Evolutionary conservation across 1,284 basidiomycete species (phyloP).

Genomic region (Coniferiporia weirii): DNA sequence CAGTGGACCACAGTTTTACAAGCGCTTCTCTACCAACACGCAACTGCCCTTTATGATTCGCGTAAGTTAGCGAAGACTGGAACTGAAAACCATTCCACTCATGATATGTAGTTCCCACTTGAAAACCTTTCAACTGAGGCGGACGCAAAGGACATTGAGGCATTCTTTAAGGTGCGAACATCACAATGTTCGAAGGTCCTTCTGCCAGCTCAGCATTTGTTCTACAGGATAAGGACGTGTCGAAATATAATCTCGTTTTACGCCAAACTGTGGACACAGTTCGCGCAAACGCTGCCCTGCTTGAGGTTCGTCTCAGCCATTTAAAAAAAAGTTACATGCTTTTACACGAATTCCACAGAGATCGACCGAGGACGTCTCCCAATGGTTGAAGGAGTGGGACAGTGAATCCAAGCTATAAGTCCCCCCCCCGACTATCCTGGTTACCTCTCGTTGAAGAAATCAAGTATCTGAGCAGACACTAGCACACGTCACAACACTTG

Average conservation of each 20-base stretch:
- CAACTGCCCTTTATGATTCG: conserved; percentile 46
- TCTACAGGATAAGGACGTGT: conserved; percentile 53
- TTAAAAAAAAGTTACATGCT: not conserved
- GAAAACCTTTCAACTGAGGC: conserved; percentile 56
- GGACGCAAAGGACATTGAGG: conserved; percentile 62
- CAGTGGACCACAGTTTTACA: conserved; percentile 45
- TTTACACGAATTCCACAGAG: conserved; percentile 32
- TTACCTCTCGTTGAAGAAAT: too few relatives aligned
- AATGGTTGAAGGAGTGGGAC: conserved; percentile 52
- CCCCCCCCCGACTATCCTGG: not conserved
- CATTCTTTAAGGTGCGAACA: conserved; percentile 61
- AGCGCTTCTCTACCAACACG: conserved; percentile 69
- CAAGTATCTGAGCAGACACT: too few relatives aligned
- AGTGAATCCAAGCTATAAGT: conserved; percentile 20
- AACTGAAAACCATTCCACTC: not conserved
- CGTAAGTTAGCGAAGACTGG: conserved; percentile 32
- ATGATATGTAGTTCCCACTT: conserved; percentile 46
- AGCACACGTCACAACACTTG: too few relatives aligned
- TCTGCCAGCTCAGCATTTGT: too few relatives aligned
- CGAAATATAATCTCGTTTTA: conserved; percentile 58
- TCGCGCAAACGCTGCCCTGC: conserved; percentile 50
- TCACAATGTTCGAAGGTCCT: too few relatives aligned
- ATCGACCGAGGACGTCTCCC: conserved; percentile 50
- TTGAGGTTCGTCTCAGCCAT: conserved; percentile 40
- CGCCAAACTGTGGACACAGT: conserved; percentile 67